Percentiles rank a stretch among this genome's conserved stretches.
Evolutionary conservation across 139 green algal genomes (phyloP).

Genomic region (Marvania coccoides): DNA sequence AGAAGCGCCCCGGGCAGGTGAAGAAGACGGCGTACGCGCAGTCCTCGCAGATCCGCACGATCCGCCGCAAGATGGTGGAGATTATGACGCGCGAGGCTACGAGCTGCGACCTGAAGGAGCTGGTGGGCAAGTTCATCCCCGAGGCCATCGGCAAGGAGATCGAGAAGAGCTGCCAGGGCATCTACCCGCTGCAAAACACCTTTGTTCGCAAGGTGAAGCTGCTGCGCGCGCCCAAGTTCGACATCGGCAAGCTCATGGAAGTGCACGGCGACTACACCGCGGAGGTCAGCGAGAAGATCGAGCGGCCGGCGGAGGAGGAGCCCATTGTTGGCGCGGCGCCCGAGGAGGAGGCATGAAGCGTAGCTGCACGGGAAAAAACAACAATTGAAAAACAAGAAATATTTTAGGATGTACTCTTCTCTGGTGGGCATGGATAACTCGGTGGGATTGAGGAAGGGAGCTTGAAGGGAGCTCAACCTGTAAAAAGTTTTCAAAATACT

Average conservation of each 20-base stretch:
- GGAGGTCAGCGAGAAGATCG: constrained; percentile 44
- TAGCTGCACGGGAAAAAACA: background rate
- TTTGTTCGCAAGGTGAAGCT: constrained; percentile 99
- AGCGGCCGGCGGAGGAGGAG: constrained; percentile 34
- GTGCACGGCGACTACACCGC: constrained; percentile 87
- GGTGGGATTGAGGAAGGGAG: background rate
- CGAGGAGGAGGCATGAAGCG: constrained; percentile 15
- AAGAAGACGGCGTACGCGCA: constrained; percentile 95
- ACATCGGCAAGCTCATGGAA: constrained; percentile 98
- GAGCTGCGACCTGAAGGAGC: constrained; percentile 94
- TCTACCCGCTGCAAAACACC: constrained; percentile 90
- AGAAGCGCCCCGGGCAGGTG: constrained; percentile 85
- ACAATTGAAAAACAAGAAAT: background rate
- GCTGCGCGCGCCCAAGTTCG: constrained; percentile 96
- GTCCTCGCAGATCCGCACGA: constrained; percentile 66
- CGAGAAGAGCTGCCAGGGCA: constrained; percentile 90
- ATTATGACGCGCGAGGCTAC: constrained; percentile 92
- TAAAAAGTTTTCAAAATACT: background rate
- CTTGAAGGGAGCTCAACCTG: background rate
- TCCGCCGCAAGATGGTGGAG: constrained; percentile 98
- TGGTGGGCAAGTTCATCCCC: constrained; percentile 98
- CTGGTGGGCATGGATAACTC: background rate
- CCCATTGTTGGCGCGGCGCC: constrained; percentile 10
- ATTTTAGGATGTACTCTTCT: background rate
- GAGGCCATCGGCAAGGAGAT: constrained; percentile 98